phyloP scores from a whole-genome alignment of 2,329 filamentous ascomycete species.

The Verticillium zaregamsianum region DNA sequence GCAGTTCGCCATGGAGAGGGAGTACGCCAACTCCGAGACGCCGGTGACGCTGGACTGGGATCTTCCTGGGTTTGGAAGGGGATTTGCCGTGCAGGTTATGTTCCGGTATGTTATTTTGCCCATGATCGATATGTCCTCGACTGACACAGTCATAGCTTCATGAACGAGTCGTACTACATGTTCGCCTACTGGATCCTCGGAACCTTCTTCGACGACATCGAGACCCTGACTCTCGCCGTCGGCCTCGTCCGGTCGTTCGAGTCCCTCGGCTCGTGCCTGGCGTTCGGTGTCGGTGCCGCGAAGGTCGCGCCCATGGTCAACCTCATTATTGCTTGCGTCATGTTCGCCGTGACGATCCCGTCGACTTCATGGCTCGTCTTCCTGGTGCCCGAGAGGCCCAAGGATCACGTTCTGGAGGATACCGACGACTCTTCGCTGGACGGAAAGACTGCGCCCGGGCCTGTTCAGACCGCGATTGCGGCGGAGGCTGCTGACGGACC shows the following conservation, averaged over 20 bases:
- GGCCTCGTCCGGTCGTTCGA: constrained; percentile 45
- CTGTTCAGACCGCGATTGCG: background rate
- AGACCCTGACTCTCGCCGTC: constrained; percentile 44
- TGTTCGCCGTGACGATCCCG: constrained; percentile 39
- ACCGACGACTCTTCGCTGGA: background rate
- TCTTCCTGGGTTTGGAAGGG: constrained; percentile 36
- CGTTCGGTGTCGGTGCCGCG: constrained; percentile 43
- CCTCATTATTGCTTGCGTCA: constrained; percentile 40
- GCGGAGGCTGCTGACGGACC: background rate
- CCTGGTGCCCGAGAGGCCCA: constrained; percentile 30
- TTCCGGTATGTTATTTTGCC: constrained; percentile 22
- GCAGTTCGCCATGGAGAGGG: constrained; percentile 42
- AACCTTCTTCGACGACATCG: constrained; percentile 45
- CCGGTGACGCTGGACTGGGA: constrained; percentile 40
- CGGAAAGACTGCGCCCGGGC: background rate
- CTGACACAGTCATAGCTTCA: constrained; percentile 24
- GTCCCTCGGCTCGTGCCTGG: constrained; percentile 39
- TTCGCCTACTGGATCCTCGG: constrained; percentile 49
- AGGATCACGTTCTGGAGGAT: constrained; percentile 11
- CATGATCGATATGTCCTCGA: too few relatives aligned
- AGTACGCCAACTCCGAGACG: constrained; percentile 33
- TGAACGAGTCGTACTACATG: constrained; percentile 48
- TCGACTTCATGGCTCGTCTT: constrained; percentile 29
- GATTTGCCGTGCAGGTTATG: constrained; percentile 43
- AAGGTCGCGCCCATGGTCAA: constrained; percentile 43